Evolutionary conservation across 2,329 filamentous ascomycete genomes (phyloP).

Genomic region (Fonsecaea multimorphosa): DNA sequence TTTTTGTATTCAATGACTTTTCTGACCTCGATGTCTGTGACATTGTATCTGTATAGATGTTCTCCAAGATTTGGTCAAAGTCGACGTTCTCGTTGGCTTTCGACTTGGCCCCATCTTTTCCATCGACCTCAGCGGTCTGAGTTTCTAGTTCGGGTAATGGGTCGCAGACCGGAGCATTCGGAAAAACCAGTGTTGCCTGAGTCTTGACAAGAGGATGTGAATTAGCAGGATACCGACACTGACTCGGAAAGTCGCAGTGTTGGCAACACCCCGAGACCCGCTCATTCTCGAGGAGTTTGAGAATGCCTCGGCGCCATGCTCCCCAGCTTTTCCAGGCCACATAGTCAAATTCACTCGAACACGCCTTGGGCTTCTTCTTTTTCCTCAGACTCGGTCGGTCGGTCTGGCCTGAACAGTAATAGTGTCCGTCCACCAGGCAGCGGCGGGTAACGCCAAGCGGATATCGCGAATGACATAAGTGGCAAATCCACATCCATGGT

Average conservation of each 20-base stretch:
- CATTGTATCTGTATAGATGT: constrained; percentile 6
- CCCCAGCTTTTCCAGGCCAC: constrained; percentile 57
- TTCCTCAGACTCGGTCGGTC: constrained; percentile 39
- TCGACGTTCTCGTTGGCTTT: constrained; percentile 25
- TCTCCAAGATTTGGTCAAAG: constrained; percentile 28
- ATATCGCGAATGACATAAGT: constrained; percentile 57
- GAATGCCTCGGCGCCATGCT: constrained; percentile 47
- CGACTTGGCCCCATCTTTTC: constrained; percentile 1
- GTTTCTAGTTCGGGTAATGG: background rate
- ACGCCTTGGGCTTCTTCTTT: constrained; percentile 49
- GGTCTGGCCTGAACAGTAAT: constrained; percentile 56
- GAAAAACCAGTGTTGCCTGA: background rate
- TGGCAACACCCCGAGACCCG: constrained; percentile 31
- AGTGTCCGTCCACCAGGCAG: constrained; percentile 61
- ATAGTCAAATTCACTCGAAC: constrained; percentile 61
- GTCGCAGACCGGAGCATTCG: background rate
- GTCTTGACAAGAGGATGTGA: constrained; percentile 12
- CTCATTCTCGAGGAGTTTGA: constrained; percentile 19
- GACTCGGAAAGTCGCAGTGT: constrained; percentile 38
- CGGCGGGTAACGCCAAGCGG: constrained; percentile 57
- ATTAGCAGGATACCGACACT: constrained; percentile 35
- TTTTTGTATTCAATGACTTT: background rate
- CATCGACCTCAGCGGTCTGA: background rate
- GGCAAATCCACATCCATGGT: constrained; percentile 61
- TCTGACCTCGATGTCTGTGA: background rate